Evolutionary conservation across 1,284 basidiomycete species (phyloP), one percentile per base, ranked within the genome.

Genomic region (Ceratobasidium sp.): DNA sequence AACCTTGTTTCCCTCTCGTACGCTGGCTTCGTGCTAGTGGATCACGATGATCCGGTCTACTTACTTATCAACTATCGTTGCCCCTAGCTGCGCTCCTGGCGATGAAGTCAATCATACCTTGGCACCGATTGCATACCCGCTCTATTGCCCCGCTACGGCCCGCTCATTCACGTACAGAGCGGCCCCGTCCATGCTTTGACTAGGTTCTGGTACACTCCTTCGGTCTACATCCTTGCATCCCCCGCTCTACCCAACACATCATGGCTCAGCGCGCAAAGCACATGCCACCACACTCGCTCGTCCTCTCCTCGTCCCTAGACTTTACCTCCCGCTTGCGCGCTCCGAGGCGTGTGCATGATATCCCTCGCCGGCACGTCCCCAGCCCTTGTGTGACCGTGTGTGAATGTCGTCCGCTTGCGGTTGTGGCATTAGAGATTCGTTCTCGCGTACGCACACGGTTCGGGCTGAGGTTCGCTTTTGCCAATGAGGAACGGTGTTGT

Each of bases 361-460:
- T 39, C 54, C 39, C 53, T 51, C 46, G 56, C 41, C 48, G 69
- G 58, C 14, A 34, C 51, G 16, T 49, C 48, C 54, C 46, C 16
- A 46, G 56, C 48, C 58, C 69, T 72, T 62, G 69, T 62, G 69
- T 53, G 58, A 49, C 69, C 46, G 34, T 59, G 69, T 72, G 46
- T 58, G 69, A 72, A 72, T 72, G 69, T 49, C 58, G 69, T 56
- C 69, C 69, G 69, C 49, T 49, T 27, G 69, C 69, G 69, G 69
- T 37, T 58, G 58, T 43, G 69, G 58, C 58, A 72, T 72, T 72
- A 72, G 69, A 72, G 69, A 72, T 72, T 72, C 58, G 69, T 72
- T 72, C 69, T 72, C 69, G 58, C 54, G 69, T 72, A n/a, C 69
- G 69, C 58, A 61, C 69, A 49, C 43, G 69, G 69, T 53, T 72